Evolutionary conservation across 306 rosid species (phyloP).

Genomic region (Rubus parviflorus): DNA sequence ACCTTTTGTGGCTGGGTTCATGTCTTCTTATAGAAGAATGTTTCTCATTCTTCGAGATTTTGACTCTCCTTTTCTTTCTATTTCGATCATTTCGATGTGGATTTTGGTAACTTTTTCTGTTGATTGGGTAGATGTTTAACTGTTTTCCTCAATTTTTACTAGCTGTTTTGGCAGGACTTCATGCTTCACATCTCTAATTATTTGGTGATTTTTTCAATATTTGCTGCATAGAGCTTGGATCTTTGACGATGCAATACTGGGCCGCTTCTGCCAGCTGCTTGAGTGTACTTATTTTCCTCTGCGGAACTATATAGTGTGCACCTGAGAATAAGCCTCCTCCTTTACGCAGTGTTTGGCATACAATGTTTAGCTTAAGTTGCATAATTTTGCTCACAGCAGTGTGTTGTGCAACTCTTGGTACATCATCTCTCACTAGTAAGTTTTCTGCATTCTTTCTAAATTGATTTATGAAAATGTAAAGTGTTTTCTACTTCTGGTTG

Average conservation of each 20-base stretch:
- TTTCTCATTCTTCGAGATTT: not conserved
- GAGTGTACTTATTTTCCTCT: slow-evolving; percentile 58
- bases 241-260: slow-evolving; percentile 86
- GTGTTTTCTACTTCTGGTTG: slow-evolving; percentile 13
- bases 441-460: not conserved
- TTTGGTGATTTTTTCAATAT: slow-evolving; percentile 18
- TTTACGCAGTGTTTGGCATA: slow-evolving; percentile 35
- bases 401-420: slow-evolving; percentile 47
- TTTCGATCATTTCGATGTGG: not conserved
- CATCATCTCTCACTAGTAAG: slow-evolving; percentile 56
- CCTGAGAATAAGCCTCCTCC: not conserved
- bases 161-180: not conserved
- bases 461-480: not conserved
- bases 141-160: not conserved
- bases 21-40: not conserved
- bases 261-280: slow-evolving; percentile 72
- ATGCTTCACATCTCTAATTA: not conserved
- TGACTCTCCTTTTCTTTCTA: not conserved
- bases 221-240: slow-evolving; percentile 60
- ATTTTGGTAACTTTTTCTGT: not conserved
- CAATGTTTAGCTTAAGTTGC: slow-evolving; percentile 47
- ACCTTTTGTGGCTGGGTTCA: not conserved
- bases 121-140: not conserved
- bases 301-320: slow-evolving; percentile 31
- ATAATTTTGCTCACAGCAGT: slow-evolving; percentile 39